Base-by-base conservation (phyloP, 2,329 filamentous ascomycete genomes). In the Teratosphaeria epicoccoides region DNA sequence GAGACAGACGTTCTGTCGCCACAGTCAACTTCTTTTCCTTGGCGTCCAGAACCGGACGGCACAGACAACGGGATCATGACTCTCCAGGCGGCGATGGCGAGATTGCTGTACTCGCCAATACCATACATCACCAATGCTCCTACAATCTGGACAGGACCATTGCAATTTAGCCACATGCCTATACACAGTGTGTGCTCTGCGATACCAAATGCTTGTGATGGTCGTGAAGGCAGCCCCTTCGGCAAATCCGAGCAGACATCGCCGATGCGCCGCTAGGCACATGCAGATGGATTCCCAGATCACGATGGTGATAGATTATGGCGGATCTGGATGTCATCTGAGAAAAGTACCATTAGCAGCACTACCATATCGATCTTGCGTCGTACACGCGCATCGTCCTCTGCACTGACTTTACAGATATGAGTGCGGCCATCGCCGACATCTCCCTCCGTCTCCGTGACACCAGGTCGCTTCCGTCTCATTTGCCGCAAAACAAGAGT, bases 61-160 rank as follows among this genome's bases (percentile, higher is more conserved):
- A 78, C 76, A 51, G 72, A 76, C 11, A 79, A 66, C 25, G 78
- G 61, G 58, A 78, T 78, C 33, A 78, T 60, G 0, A 68, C 61
- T 28, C 74, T 64, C 76, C 76, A 79, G 0, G 73, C 69, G 0
- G 66, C 66, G 3, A 79, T 60, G 0, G 64, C 49, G 2, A 72
- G 58, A 2, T 59, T 58, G 0, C 54, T 59, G 50, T 73, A 70
- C 53, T 70, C 70, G 37, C 73, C 75, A 49, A 78, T 74, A 29
- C 74, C 73, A 56, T 76, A 77, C 72, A 75, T 76, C n/a, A 76
- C 64, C 4, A 76, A 54, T 24, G 65, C 69, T 9, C 74, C 73
- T 33, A 73, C 55, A 25, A 76, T 65, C 55, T 76, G 73, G 0
- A 74, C 72, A 2, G 76, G 40, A 2, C 71, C 73, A 55, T 74